Evolutionary conservation across 768 basidiomycete species (phyloP).

Genomic region (Phylloporus sp.): DNA sequence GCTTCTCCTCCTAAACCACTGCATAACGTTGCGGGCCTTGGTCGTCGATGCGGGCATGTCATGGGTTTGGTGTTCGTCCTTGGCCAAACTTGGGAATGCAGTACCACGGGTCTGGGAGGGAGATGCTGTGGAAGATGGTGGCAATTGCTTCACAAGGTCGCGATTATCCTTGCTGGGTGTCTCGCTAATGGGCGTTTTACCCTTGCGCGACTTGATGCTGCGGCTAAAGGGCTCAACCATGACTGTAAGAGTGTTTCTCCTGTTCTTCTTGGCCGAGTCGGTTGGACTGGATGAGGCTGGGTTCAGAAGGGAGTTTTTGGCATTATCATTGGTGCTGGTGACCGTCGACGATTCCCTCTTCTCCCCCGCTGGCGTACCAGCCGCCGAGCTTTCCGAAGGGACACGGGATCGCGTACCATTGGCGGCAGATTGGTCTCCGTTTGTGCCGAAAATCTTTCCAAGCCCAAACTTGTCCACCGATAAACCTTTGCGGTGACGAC

Average conservation of each 20-base stretch:
- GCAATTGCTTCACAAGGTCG: constrained; percentile 33
- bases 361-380: constrained; percentile 19
- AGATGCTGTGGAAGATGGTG: constrained; percentile 28
- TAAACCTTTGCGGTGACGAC: constrained; percentile 61
- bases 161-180: constrained; percentile 42
- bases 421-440: constrained; percentile 29
- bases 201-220: constrained; percentile 34
- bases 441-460: constrained; percentile 63
- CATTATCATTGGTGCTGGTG: constrained; percentile 14
- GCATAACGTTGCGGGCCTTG: constrained; percentile 94
- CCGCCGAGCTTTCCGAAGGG: constrained; percentile 38
- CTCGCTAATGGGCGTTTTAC: constrained; percentile 30
- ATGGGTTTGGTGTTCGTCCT: constrained; percentile 23
- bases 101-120: constrained; percentile 26
- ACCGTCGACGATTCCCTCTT: constrained; percentile 10
- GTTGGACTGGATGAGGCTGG: constrained; percentile 29
- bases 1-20: constrained; percentile 88
- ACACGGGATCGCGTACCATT: constrained; percentile 37
- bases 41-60: constrained; percentile 68
- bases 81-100: constrained; percentile 24
- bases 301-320: constrained; percentile 33
- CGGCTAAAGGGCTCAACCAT: constrained; percentile 77
- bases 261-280: constrained; percentile 48
- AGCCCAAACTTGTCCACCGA: constrained; percentile 79
- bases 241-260: constrained; percentile 80